Percentiles rank a stretch among this genome's conserved stretches.
Evolutionary conservation across 1,139 yeast species (phyloP).

Genomic region (Geotrichum phurueaensis): DNA sequence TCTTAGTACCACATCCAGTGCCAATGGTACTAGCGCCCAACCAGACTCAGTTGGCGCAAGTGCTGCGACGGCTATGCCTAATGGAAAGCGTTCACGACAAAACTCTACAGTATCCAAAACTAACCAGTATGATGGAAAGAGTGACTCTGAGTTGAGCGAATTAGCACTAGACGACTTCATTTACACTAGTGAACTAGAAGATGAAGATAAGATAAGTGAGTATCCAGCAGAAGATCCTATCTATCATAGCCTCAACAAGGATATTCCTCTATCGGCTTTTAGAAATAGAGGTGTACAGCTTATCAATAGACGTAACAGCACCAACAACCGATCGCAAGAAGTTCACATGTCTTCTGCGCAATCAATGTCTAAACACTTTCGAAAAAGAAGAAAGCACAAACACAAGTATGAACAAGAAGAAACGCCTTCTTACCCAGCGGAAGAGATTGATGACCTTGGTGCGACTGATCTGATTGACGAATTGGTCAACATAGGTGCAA

Average conservation of each 20-base stretch:
- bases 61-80: not conserved
- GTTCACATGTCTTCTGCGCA: constrained; percentile 8
- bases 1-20: constrained; percentile 42
- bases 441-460: constrained; percentile 13
- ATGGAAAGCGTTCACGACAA: constrained; percentile 4
- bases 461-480: constrained; percentile 33
- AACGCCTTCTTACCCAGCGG: not conserved
- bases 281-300: constrained; percentile 11
- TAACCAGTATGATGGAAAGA: constrained; percentile 20
- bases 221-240: constrained; percentile 28
- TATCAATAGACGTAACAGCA: constrained; percentile 5
- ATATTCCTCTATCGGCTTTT: constrained; percentile 82
- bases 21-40: constrained; percentile 15
- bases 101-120: not conserved
- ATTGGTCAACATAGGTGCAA: constrained; percentile 35
- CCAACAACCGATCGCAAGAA: constrained; percentile 2
- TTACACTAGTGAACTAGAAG: constrained; percentile 83
- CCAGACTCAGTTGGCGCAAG: not conserved
- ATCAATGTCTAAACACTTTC: constrained; percentile 8
- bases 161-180: constrained; percentile 78
- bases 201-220: constrained; percentile 43
- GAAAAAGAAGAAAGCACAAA: constrained; percentile 10
- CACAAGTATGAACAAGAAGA: not conserved
- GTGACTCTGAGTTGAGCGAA: constrained; percentile 50
- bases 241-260: constrained; percentile 37